A percentile compares a stretch with the other conserved stretches of the same genome.
Evolutionary conservation across 2,329 filamentous ascomycete species (phyloP).

Genomic region (Arthrinium puccinioides): DNA sequence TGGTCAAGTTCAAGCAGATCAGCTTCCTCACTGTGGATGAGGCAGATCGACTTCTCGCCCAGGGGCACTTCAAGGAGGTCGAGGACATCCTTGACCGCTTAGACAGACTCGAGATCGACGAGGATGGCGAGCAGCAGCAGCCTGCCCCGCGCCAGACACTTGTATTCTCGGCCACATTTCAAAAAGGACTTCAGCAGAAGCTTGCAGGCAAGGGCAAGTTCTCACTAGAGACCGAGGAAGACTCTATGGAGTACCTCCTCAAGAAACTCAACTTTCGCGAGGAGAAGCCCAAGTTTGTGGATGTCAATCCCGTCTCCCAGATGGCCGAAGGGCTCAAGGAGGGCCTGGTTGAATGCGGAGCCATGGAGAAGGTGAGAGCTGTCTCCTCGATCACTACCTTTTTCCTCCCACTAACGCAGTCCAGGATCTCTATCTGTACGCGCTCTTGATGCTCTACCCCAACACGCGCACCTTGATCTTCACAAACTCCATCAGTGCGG

Average conservation of each 20-base stretch:
- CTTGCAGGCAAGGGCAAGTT: slow-evolving; percentile 68
- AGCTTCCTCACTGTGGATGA: slow-evolving; percentile 88
- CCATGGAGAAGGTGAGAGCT: slow-evolving; percentile 78
- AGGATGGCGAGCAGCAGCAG: slow-evolving; percentile 39
- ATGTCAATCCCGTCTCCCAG: slow-evolving; percentile 81
- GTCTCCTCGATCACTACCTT: slow-evolving; percentile 71
- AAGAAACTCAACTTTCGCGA: slow-evolving; percentile 84
- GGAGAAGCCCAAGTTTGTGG: slow-evolving; percentile 80
- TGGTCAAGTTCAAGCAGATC: slow-evolving; percentile 64
- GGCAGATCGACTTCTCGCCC: slow-evolving; percentile 83
- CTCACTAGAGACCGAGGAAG: slow-evolving; percentile 61
- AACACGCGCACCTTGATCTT: slow-evolving; percentile 81
- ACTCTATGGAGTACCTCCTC: slow-evolving; percentile 89
- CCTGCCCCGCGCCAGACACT: slow-evolving; percentile 67
- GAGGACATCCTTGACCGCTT: slow-evolving; percentile 79
- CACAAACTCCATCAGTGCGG: slow-evolving; percentile 90
- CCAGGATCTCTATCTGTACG: slow-evolving; percentile 86
- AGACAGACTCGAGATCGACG: slow-evolving; percentile 56
- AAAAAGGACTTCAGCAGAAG: slow-evolving; percentile 86
- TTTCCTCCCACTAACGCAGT: slow-evolving; percentile 40
- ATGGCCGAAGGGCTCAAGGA: slow-evolving; percentile 85
- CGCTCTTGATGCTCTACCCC: slow-evolving; percentile 75
- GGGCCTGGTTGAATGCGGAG: slow-evolving; percentile 83
- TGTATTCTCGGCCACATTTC: slow-evolving; percentile 94
- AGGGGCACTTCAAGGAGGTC: slow-evolving; percentile 92